A percentile compares a stretch with the other conserved stretches of the same genome.
phyloP scores from a whole-genome alignment of 768 basidiomycete genomes.

The Suillus subaureus region DNA sequence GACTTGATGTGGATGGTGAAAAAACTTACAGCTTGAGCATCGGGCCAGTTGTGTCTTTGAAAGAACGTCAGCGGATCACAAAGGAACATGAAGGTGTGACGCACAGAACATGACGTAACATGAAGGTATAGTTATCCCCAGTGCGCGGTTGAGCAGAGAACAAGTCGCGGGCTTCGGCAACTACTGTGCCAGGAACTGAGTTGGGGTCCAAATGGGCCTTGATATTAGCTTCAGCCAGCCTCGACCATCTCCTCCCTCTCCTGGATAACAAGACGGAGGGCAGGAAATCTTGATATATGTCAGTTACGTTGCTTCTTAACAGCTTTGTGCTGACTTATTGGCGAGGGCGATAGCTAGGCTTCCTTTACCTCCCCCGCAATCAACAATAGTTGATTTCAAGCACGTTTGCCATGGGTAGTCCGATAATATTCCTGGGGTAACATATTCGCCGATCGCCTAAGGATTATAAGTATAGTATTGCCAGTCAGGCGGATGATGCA shows the following conservation, averaged over 20 bases:
- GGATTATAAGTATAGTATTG: not conserved
- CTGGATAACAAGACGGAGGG: slow-evolving; percentile 35
- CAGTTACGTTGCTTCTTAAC: slow-evolving; percentile 1
- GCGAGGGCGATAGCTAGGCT: slow-evolving; percentile 44
- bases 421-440: slow-evolving; percentile 39
- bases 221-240: slow-evolving; percentile 2
- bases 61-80: not conserved
- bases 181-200: slow-evolving; percentile 34
- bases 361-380: slow-evolving; percentile 44
- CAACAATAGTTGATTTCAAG: slow-evolving; percentile 39
- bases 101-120: slow-evolving; percentile 9
- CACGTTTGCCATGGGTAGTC: slow-evolving; percentile 43
- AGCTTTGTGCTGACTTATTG: slow-evolving; percentile 25
- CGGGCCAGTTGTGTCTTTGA: slow-evolving; percentile 18
- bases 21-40: slow-evolving; percentile 10
- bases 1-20: not conserved
- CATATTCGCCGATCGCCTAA: slow-evolving; percentile 9
- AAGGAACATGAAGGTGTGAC: not conserved
- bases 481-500: not conserved
- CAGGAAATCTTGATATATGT: slow-evolving; percentile 2
- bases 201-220: slow-evolving; percentile 36
- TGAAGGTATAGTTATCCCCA: slow-evolving; percentile 1
- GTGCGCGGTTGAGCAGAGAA: slow-evolving; percentile 36
- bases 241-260: slow-evolving; percentile 33
- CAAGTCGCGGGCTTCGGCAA: slow-evolving; percentile 42